A percentile compares a stretch with the other conserved stretches of the same genome.
phyloP scores from a whole-genome alignment of 2,329 filamentous ascomycete genomes.

The Xylaria sp. region DNA sequence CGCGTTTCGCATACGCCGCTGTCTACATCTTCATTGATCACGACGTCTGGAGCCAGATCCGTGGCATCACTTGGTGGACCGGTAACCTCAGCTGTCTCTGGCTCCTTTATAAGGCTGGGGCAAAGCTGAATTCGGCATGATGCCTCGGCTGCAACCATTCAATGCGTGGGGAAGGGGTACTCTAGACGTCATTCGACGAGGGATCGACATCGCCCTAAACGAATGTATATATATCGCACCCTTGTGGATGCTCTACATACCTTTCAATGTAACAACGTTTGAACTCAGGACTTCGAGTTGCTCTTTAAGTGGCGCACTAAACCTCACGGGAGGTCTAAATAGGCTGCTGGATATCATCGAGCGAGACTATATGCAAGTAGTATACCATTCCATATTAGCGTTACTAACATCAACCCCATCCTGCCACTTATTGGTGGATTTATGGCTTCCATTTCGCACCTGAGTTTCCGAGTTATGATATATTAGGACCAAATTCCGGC shows the following conservation, averaged over 20 bases:
- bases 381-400: background rate
- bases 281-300: background rate
- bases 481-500: background rate
- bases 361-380: background rate
- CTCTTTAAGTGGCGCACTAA: background rate
- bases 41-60: conserved; percentile 48
- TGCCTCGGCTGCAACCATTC: background rate
- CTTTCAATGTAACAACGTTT: background rate
- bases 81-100: conserved; percentile 55
- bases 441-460: conserved; percentile 10
- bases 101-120: conserved; percentile 36
- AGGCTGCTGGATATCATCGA: background rate
- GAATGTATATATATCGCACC: background rate
- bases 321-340: background rate
- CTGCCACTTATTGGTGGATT: conserved; percentile 16
- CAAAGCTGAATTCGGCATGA: conserved; percentile 28
- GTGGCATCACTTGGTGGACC: conserved; percentile 55
- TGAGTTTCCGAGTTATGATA: background rate
- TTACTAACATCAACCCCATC: background rate
- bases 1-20: conserved; percentile 53
- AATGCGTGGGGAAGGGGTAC: background rate
- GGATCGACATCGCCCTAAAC: background rate
- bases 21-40: conserved; percentile 54
- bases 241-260: background rate
- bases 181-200: background rate